Evolutionary conservation across 2,329 filamentous ascomycete genomes (phyloP).

Genomic region (Colletotrichum sp.): DNA sequence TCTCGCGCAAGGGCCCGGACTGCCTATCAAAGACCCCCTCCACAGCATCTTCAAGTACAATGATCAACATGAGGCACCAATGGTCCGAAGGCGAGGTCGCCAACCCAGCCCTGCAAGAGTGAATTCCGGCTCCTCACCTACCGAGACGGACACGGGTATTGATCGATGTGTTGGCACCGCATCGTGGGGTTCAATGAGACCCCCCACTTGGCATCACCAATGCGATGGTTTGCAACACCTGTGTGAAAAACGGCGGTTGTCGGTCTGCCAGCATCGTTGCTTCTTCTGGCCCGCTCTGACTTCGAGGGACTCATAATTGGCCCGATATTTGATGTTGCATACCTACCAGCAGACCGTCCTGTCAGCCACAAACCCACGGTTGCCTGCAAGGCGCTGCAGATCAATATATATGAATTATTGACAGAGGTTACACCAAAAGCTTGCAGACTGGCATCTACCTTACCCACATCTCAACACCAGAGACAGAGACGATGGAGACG

Average conservation of each 20-base stretch:
- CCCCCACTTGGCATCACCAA: neutral
- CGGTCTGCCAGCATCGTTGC: neutral
- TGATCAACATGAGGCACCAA: neutral
- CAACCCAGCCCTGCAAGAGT: neutral
- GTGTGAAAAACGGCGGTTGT: neutral
- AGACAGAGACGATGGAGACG: neutral
- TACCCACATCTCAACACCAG: neutral
- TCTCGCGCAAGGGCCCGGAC: neutral
- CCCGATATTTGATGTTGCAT: neutral
- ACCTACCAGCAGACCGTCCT: neutral
- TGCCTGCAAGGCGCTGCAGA: constrained; percentile 16
- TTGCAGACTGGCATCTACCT: neutral
- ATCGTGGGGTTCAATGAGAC: neutral
- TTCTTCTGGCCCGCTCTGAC: neutral
- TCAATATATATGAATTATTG: constrained; percentile 1
- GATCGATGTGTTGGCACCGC: constrained; percentile 7
- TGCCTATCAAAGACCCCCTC: neutral
- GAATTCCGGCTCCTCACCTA: neutral
- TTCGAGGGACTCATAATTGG: neutral
- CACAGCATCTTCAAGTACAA: neutral
- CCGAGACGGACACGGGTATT: neutral
- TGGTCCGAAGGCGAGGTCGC: neutral
- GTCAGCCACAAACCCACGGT: neutral
- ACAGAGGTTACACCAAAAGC: neutral
- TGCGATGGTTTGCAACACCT: neutral